Base-by-base conservation (phyloP, 352 stramenopile species). In the Phytophthora nicotianae region DNA sequence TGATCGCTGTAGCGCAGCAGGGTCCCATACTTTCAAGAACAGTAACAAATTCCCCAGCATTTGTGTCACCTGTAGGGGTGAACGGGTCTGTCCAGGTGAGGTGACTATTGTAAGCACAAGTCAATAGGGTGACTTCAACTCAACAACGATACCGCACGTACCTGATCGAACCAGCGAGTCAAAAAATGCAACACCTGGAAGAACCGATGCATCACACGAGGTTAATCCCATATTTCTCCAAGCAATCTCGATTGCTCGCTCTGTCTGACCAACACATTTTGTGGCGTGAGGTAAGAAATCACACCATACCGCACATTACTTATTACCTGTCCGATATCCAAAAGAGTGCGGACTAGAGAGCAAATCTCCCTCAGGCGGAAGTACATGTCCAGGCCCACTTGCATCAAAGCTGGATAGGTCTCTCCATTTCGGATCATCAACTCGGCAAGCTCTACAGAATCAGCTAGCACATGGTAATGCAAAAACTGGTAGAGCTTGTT, bases 331-430 rank as follows among this genome's bases (percentile, higher is more conserved):
- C 71, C 79, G 5, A 72, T 27, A 16, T 77, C 62, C 49, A 93
- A 68, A 46, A 90, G 64, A 3, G 75, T 77, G 32, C 66, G 61
- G 26, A 93, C 60, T 32, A 91, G 65, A 17, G 74, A 41, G 21
- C 56, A 61, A 46, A 81, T 76, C 3, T 75, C 74, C 5, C 76
- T 73, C 4, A 91, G 51, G 0, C 81, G 79, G 37, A 74, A 86
- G 48, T 88, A 84, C 83, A 91, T 91, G 32, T 90, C 79, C 53
- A 90, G 29, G 0, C 77, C 81, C 10, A 87, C 54, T 70, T 91
- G 83, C 48, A 83, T 69, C 17, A 91, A 48, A 0, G 55, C 68
- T 41, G 52, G 50, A 26, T 75, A 59, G 1, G 32, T 54, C 20
- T 60, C 40, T 0, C 69, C 62, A 32, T 72, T 55, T 11, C 63